A percentile compares a stretch with the other conserved stretches of the same genome.
Evolutionary conservation across 177 flowering plant species (phyloP).

Genomic region (Vitis hybrid): DNA sequence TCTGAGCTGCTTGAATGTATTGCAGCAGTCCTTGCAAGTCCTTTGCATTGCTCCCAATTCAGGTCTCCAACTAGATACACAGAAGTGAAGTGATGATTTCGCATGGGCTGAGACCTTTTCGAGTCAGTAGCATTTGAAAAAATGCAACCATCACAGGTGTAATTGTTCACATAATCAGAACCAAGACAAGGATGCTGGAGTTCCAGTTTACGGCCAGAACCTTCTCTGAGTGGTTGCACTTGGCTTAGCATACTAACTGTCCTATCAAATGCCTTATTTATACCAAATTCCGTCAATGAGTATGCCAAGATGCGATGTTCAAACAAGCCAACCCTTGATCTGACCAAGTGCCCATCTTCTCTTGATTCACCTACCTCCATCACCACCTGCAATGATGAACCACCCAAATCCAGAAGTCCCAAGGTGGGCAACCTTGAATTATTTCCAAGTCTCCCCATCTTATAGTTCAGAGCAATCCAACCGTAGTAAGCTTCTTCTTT

Average conservation of each 20-base stretch:
- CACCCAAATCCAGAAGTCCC: conserved; percentile 76
- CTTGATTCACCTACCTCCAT: conserved; percentile 32
- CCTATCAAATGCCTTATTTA: conserved; percentile 70
- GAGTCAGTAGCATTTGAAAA: conserved; percentile 9
- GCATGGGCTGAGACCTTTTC: conserved; percentile 6
- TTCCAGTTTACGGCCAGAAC: conserved; percentile 20
- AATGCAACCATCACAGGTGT: conserved; percentile 50
- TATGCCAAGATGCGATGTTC: conserved; percentile 48
- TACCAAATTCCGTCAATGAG: conserved; percentile 62
- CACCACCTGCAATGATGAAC: conserved; percentile 76
- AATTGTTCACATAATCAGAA: conserved; percentile 40
- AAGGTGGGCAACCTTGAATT: conserved; percentile 31
- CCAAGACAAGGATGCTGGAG: conserved; percentile 66
- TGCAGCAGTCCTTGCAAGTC: conserved; percentile 51
- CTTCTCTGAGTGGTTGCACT: conserved; percentile 16
- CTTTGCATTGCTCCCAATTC: conserved; percentile 56
- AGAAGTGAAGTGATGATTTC: conserved; percentile 14
- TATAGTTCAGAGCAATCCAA: conserved; percentile 70
- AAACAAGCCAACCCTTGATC: conserved; percentile 38
- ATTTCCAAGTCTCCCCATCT: conserved; percentile 40
- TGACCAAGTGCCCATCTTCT: conserved; percentile 31
- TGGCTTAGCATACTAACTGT: conserved; percentile 46
- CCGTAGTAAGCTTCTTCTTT: conserved; percentile 77
- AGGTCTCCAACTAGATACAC: conserved; percentile 51
- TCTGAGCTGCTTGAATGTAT: conserved; percentile 43